phyloP scores from a whole-genome alignment of 2,329 filamentous ascomycete genomes.

The Alternaria alternata region DNA sequence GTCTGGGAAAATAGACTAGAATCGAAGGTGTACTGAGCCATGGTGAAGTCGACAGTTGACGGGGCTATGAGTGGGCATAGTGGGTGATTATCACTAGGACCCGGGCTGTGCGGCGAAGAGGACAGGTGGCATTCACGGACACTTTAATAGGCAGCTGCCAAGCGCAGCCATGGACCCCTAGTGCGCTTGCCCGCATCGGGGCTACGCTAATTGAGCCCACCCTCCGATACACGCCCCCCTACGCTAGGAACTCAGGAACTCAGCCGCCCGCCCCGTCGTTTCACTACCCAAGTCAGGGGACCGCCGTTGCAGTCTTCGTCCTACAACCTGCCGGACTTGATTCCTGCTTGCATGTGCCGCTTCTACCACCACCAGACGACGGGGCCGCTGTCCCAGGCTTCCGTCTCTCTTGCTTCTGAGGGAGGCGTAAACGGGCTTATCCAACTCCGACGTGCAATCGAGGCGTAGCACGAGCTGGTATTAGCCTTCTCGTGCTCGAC shows the following conservation, averaged over 20 bases:
- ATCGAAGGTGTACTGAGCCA: conserved; percentile 40
- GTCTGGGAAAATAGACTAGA: conserved; percentile 31
- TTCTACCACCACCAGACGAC: conserved; percentile 5
- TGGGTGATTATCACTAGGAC: conserved; percentile 34
- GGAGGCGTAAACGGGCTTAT: neutral
- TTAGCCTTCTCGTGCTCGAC: conserved; percentile 23
- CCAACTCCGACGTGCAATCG: conserved; percentile 23
- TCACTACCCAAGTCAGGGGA: conserved; percentile 35
- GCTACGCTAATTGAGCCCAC: conserved; percentile 7
- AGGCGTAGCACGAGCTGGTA: conserved; percentile 20
- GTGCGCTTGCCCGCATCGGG: conserved; percentile 23
- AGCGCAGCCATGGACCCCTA: conserved; percentile 25
- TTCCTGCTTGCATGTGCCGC: conserved; percentile 15
- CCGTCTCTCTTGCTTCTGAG: neutral
- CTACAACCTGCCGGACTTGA: conserved; percentile 17
- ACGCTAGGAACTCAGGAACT: conserved; percentile 22
- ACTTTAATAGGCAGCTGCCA: conserved; percentile 46
- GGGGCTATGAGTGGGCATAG: conserved; percentile 42
- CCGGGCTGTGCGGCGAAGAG: conserved; percentile 36
- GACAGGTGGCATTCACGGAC: conserved; percentile 45
- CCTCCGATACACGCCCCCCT: conserved; percentile 22
- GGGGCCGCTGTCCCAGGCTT: neutral
- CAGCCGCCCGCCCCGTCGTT: conserved; percentile 37
- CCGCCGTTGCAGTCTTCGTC: conserved; percentile 18
- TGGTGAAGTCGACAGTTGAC: conserved; percentile 35